Conservation (phyloP, 257 asterid genomes). For the Rhazya stricta region DNA sequence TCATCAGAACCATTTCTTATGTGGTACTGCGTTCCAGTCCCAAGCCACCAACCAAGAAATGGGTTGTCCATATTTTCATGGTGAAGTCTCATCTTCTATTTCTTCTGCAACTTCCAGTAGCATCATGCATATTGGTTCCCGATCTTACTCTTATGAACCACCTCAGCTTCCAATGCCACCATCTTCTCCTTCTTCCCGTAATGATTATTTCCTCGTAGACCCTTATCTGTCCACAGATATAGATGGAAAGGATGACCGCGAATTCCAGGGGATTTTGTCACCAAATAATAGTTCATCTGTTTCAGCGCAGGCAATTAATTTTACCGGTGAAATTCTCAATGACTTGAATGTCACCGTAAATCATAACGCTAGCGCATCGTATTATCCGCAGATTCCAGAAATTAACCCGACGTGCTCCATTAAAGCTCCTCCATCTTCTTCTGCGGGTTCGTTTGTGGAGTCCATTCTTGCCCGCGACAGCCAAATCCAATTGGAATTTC, state of each 20-base stretch:
- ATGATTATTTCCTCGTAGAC: slow-evolving; percentile 36
- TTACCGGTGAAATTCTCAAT: not conserved
- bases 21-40: slow-evolving; percentile 18
- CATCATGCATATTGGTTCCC: slow-evolving; percentile 32
- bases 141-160: slow-evolving; percentile 32
- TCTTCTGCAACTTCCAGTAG: slow-evolving; percentile 36
- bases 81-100: slow-evolving; percentile 38
- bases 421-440: slow-evolving; percentile 25
- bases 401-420: slow-evolving; percentile 1
- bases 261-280: slow-evolving; percentile 17
- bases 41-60: slow-evolving; percentile 28
- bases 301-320: slow-evolving; percentile 10
- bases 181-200: slow-evolving; percentile 36
- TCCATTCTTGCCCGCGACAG: slow-evolving; percentile 66
- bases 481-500: slow-evolving; percentile 64
- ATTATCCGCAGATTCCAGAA: slow-evolving; percentile 7
- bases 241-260: slow-evolving; percentile 21
- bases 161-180: slow-evolving; percentile 28
- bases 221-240: slow-evolving; percentile 15
- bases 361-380: not conserved
- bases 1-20: slow-evolving; percentile 15
- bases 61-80: slow-evolving; percentile 26
- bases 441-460: slow-evolving; percentile 66
- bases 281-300: slow-evolving; percentile 12
- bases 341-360: slow-evolving; percentile 7